Evolutionary conservation across 106 monocot species (phyloP).

Genomic region (Cymbidium sinense): DNA sequence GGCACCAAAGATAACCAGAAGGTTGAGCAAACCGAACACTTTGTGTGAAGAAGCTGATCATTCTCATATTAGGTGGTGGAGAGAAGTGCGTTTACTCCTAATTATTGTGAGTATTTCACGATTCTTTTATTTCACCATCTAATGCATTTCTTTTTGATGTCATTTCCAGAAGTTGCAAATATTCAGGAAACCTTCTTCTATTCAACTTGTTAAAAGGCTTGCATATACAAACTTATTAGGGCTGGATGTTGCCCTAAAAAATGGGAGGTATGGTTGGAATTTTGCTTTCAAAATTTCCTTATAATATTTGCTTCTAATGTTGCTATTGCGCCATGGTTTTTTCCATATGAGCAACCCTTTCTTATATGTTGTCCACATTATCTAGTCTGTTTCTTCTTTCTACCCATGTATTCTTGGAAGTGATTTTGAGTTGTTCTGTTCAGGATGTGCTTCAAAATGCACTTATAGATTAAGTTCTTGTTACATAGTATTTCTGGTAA

Average conservation of each 20-base stretch:
- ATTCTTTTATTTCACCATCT: neutral
- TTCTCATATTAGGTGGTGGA: constrained; percentile 86
- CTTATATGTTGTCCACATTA: neutral
- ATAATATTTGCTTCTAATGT: neutral
- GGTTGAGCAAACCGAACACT: constrained; percentile 24
- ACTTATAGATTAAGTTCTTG: neutral
- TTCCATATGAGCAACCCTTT: neutral
- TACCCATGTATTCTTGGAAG: neutral
- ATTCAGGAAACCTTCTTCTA: constrained; percentile 82
- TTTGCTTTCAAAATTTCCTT: neutral
- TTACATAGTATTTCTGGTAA: neutral
- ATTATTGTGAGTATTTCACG: neutral
- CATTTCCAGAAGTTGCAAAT: constrained; percentile 64
- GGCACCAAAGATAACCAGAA: constrained; percentile 30
- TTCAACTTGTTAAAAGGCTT: constrained; percentile 67
- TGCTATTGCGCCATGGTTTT: neutral
- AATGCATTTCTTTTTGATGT: constrained; percentile 7
- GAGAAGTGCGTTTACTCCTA: constrained; percentile 42
- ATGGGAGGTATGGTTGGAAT: constrained; percentile 66
- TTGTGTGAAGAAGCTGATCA: constrained; percentile 26
- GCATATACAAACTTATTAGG: constrained; percentile 77
- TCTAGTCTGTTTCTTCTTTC: neutral
- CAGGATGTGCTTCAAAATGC: neutral
- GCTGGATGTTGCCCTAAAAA: constrained; percentile 65
- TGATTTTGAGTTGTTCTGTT: neutral